Evolutionary conservation across 2,329 filamentous ascomycete species (phyloP).

Genomic region (Tolypocladium endophyticum): DNA sequence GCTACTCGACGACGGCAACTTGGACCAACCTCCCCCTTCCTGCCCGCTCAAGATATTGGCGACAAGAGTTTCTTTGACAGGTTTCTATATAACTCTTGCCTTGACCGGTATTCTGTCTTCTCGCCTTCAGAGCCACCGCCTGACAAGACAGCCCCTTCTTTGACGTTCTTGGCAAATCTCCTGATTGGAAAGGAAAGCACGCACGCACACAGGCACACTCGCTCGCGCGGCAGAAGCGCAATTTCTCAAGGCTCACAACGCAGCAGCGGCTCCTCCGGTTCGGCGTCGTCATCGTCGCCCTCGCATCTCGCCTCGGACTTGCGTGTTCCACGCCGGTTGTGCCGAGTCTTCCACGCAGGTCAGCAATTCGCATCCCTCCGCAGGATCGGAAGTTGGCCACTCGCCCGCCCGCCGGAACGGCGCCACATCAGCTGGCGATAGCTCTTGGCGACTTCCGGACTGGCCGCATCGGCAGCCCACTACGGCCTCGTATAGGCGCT

Average conservation of each 20-base stretch:
- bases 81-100: slow-evolving; percentile 5
- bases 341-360: not conserved
- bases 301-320: not conserved
- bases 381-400: slow-evolving; percentile 6
- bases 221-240: not conserved
- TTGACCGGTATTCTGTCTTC: not conserved
- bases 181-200: not conserved
- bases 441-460: slow-evolving; percentile 1
- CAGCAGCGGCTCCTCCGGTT: not conserved
- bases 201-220: not conserved
- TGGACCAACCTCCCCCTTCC: slow-evolving; percentile 6
- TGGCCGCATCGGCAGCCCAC: not conserved
- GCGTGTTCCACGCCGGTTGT: not conserved
- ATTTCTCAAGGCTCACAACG: not conserved
- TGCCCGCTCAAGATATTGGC: slow-evolving; percentile 2
- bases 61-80: not conserved
- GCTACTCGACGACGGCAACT: not conserved
- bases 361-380: slow-evolving; percentile 2
- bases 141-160: not conserved
- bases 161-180: not conserved
- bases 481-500: not conserved
- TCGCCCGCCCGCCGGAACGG: not conserved
- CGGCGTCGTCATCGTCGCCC: not conserved
- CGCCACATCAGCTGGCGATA: not conserved
- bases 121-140: not conserved